A percentile compares a stretch with the other conserved stretches of the same genome.
Conservation (phyloP, 768 basidiomycete species). For the Tylopilus intermedius region DNA sequence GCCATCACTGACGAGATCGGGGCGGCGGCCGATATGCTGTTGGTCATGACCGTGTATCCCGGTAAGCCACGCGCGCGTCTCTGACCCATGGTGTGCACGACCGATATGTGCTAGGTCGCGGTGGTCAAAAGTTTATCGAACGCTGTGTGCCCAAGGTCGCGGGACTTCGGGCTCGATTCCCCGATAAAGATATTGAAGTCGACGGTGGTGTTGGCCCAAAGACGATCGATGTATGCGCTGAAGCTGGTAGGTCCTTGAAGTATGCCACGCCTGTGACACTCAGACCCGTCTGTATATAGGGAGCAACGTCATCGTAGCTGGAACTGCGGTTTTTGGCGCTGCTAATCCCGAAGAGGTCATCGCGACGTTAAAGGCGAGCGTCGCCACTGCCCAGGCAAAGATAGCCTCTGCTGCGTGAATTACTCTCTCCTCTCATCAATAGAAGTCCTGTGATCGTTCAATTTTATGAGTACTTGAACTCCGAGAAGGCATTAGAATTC, state of each 20-base stretch:
- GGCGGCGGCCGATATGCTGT: slow-evolving; percentile 84
- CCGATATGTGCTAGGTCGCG: slow-evolving; percentile 53
- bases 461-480: not conserved
- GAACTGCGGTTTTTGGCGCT: slow-evolving; percentile 89
- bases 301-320: slow-evolving; percentile 97
- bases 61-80: slow-evolving; percentile 39
- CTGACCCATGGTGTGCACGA: not conserved
- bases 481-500: slow-evolving; percentile 21
- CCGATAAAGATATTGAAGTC: slow-evolving; percentile 93
- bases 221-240: slow-evolving; percentile 81
- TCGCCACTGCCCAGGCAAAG: slow-evolving; percentile 62
- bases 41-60: slow-evolving; percentile 98
- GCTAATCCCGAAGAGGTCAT: slow-evolving; percentile 78
- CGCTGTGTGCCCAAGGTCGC: slow-evolving; percentile 90
- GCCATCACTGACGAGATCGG: slow-evolving; percentile 85
- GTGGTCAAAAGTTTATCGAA: slow-evolving; percentile 95
- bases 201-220: slow-evolving; percentile 96
- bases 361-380: slow-evolving; percentile 57
- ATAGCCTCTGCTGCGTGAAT: slow-evolving; percentile 17
- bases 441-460: not conserved
- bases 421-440: not conserved
- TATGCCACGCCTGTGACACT: not conserved
- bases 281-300: slow-evolving; percentile 42
- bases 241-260: slow-evolving; percentile 58
- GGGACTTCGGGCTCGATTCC: slow-evolving; percentile 86